These are phyloP conservation scores for Phytophthora litchii DNA, from an alignment of 352 stramenopile species.

Conservation along the genomic window DNA sequence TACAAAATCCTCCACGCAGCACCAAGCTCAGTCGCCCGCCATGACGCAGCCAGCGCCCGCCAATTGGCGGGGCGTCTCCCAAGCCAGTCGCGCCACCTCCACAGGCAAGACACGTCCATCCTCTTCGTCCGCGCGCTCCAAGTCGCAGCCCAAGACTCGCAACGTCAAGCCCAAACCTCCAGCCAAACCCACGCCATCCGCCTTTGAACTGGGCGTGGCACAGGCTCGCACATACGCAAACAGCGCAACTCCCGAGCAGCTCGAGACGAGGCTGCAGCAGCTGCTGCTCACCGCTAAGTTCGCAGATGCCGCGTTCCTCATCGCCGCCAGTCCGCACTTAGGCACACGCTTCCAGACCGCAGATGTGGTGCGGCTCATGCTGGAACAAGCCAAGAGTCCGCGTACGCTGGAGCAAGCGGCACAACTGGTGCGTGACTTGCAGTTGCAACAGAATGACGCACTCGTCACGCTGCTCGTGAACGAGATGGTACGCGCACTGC, in stretches of 20 bases:
- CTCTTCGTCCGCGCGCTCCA: slow-evolving; percentile 31
- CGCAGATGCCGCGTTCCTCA: slow-evolving; percentile 72
- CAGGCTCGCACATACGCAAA: slow-evolving; percentile 37
- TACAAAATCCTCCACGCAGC: slow-evolving; percentile 11
- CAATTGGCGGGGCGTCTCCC: slow-evolving; percentile 42
- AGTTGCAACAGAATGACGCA: slow-evolving; percentile 68
- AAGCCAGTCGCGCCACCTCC: slow-evolving; percentile 13
- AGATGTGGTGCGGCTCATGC: slow-evolving; percentile 80
- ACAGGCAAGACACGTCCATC: slow-evolving; percentile 22
- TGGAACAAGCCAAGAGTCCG: slow-evolving; percentile 52
- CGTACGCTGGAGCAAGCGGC: slow-evolving; percentile 58
- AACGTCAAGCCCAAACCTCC: slow-evolving; percentile 34
- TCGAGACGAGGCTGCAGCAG: slow-evolving; percentile 63
- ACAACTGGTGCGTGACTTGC: slow-evolving; percentile 78
- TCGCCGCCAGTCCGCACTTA: slow-evolving; percentile 53
- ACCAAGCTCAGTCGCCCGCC: slow-evolving; percentile 2
- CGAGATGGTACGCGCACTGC: slow-evolving; percentile 64
- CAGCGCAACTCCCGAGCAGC: slow-evolving; percentile 49
- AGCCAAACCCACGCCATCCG: slow-evolving; percentile 20
- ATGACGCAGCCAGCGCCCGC: slow-evolving; percentile 41
- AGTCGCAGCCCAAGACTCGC: slow-evolving; percentile 63
- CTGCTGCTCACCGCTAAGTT: slow-evolving; percentile 53
- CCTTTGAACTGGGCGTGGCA: slow-evolving; percentile 43
- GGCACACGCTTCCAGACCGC: slow-evolving; percentile 76
- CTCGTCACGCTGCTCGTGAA: slow-evolving; percentile 86